Percentiles rank a stretch among this genome's conserved stretches.
Conservation (phyloP, 305 asterid species). For the Fraxinus latifolia region DNA sequence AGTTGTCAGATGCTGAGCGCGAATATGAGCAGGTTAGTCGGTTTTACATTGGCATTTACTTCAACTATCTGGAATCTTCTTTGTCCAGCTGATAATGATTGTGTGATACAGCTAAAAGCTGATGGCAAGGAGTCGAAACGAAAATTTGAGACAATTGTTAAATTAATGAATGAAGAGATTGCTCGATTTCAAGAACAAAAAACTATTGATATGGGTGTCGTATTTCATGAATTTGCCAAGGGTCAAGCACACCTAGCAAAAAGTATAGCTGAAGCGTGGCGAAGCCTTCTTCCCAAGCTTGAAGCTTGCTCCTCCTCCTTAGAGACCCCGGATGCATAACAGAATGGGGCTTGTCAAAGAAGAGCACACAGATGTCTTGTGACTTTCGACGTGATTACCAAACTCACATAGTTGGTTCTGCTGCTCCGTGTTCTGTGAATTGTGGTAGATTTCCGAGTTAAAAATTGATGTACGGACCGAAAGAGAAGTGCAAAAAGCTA, state of each 20-base stretch:
- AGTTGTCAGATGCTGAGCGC: slow-evolving; percentile 70
- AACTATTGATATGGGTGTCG: slow-evolving; percentile 84
- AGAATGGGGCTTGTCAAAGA: background rate
- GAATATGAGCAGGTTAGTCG: slow-evolving; percentile 82
- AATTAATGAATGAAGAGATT: slow-evolving; percentile 78
- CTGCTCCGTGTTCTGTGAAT: slow-evolving; percentile 2
- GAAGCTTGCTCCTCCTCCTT: slow-evolving; percentile 59
- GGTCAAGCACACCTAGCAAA: slow-evolving; percentile 84
- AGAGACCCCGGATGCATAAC: background rate
- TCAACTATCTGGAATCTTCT: background rate
- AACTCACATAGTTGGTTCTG: background rate
- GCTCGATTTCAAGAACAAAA: slow-evolving; percentile 86
- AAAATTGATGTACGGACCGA: slow-evolving; percentile 29
- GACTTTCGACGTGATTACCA: background rate
- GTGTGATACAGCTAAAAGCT: slow-evolving; percentile 65
- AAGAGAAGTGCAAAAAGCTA: background rate
- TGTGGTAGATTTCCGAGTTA: slow-evolving; percentile 22
- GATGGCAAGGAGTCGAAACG: slow-evolving; percentile 72
- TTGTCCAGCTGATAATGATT: slow-evolving; percentile 17
- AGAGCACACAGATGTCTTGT: background rate
- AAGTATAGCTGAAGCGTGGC: slow-evolving; percentile 83
- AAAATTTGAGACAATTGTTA: slow-evolving; percentile 73
- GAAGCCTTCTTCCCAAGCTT: slow-evolving; percentile 92
- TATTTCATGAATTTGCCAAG: slow-evolving; percentile 86
- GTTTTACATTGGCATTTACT: slow-evolving; percentile 10